phyloP scores from a whole-genome alignment of 805 yeast species.

The Starmerella sp. region DNA sequence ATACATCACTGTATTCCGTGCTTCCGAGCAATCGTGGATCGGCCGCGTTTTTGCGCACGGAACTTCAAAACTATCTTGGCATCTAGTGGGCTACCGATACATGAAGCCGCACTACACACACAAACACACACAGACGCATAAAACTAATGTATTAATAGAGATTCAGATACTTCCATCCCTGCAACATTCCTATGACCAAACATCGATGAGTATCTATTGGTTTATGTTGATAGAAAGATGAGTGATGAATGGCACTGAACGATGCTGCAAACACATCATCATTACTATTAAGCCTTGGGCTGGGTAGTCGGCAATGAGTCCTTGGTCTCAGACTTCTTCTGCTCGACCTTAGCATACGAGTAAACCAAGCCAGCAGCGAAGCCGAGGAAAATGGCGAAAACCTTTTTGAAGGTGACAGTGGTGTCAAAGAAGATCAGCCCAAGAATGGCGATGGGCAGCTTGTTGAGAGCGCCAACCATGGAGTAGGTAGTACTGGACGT shows the following conservation, averaged over 20 bases:
- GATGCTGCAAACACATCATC: background rate
- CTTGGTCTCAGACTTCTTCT: conserved; percentile 33
- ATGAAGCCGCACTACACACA: no score
- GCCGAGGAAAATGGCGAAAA: conserved; percentile 83
- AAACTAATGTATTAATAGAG: no score
- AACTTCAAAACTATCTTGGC: conserved; percentile 9
- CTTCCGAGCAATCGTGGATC: conserved; percentile 36
- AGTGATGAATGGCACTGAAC: background rate
- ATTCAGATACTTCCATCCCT: no score
- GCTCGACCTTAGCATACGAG: conserved; percentile 90
- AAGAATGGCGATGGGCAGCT: conserved; percentile 90
- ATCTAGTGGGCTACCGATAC: background rate
- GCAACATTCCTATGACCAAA: no score
- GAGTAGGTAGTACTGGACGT: conserved; percentile 97
- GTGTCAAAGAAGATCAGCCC: conserved; percentile 94
- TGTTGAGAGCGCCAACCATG: conserved; percentile 98
- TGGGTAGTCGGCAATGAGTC: conserved; percentile 20
- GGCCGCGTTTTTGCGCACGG: conserved; percentile 15
- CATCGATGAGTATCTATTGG: background rate
- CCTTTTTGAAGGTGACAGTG: conserved; percentile 83
- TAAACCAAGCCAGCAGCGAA: conserved; percentile 92
- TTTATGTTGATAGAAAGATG: no score
- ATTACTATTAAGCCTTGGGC: conserved; percentile 1
- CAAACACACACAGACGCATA: no score
- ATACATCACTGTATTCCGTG: conserved; percentile 42